Evolutionary conservation across 1,284 basidiomycete genomes (phyloP).

Genomic region (Cryptococcus sp.): DNA sequence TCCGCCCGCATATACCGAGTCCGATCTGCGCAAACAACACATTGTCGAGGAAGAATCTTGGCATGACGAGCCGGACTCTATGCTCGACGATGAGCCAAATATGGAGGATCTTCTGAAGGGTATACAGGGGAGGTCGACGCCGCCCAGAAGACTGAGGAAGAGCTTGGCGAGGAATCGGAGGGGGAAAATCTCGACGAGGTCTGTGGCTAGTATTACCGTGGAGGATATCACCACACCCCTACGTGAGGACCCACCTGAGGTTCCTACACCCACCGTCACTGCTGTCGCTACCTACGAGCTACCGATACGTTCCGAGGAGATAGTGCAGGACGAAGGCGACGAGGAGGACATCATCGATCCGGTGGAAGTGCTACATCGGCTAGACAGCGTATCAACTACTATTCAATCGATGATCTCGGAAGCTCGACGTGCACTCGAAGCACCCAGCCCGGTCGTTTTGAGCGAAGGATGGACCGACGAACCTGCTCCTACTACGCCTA

Average conservation of each 20-base stretch:
- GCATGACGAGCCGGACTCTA: not conserved
- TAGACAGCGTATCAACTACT: not conserved
- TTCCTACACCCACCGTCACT: too few species aligned
- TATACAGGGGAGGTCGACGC: not conserved
- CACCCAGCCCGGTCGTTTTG: not conserved
- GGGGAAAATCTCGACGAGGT: not conserved
- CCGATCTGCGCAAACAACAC: too few species aligned
- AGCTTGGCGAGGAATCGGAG: not conserved
- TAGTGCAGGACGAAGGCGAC: not conserved
- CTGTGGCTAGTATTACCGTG: not conserved
- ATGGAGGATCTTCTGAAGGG: too few species aligned
- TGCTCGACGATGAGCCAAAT: not conserved
- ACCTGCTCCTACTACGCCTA: too few species aligned
- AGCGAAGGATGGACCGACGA: not conserved
- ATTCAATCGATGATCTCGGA: constrained; percentile 2
- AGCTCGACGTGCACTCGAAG: not conserved
- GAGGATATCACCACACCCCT: not conserved
- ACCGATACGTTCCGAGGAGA: not conserved
- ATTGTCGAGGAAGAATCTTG: not conserved
- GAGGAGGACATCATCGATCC: not conserved
- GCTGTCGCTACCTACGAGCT: too few species aligned
- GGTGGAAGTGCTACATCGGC: not conserved
- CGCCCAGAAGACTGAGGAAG: not conserved
- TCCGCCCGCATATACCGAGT: not conserved
- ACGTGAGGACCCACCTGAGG: not conserved